These are phyloP conservation scores for Curvularia verruculosa DNA, from an alignment of 2,329 filamentous ascomycete genomes.

Conservation along the genomic window DNA sequence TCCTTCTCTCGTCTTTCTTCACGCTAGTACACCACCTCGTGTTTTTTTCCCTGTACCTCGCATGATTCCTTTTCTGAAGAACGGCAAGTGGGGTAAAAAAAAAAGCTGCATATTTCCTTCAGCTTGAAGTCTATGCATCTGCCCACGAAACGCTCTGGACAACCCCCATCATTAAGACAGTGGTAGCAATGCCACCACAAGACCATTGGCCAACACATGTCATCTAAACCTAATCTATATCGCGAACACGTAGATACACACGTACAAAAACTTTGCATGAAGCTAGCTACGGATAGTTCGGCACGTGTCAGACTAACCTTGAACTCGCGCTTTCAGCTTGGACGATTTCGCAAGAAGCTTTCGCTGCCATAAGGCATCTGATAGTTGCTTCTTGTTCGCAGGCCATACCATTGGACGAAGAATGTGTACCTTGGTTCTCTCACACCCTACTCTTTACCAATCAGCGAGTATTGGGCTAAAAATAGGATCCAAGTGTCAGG, in stretches of 20 bases:
- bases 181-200: neutral
- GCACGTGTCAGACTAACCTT: neutral
- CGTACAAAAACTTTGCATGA: neutral
- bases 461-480: conserved; percentile 6
- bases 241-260: neutral
- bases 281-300: neutral
- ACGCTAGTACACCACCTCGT: neutral
- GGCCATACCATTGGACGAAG: neutral
- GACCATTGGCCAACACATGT: neutral
- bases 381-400: neutral
- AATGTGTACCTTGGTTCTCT: neutral
- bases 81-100: neutral
- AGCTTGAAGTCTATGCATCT: neutral
- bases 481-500: conserved; percentile 5
- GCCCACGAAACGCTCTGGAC: neutral
- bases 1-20: neutral
- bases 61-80: neutral
- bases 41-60: neutral
- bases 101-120: neutral
- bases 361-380: neutral
- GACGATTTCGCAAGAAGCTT: neutral
- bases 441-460: conserved; percentile 6
- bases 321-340: neutral
- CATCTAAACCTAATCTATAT: neutral
- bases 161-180: neutral